Conservation (phyloP, 2,329 filamentous ascomycete genomes). For the Zopfia rhizophila region DNA sequence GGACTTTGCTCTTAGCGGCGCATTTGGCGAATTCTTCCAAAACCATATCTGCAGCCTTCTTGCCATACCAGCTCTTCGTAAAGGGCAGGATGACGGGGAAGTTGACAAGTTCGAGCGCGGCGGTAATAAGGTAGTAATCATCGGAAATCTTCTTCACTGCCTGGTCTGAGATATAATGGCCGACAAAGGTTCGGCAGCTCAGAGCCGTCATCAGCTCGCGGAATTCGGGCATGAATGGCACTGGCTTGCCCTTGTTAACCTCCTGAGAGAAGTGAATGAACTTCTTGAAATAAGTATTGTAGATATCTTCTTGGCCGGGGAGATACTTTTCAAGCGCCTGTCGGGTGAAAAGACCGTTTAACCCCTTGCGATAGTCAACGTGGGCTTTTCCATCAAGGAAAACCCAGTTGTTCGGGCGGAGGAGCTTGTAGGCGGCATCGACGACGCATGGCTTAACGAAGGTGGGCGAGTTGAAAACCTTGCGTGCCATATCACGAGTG, state of each 20-base stretch:
- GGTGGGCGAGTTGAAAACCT: constrained; percentile 90
- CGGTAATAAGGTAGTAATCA: constrained; percentile 96
- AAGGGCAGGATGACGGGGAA: constrained; percentile 95
- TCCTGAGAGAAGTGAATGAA: constrained; percentile 77
- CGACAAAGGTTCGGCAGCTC: constrained; percentile 92
- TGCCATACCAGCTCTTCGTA: constrained; percentile 95
- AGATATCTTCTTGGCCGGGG: constrained; percentile 89
- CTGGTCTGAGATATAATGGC: constrained; percentile 90
- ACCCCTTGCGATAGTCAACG: constrained; percentile 93
- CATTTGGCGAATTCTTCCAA: constrained; percentile 88
- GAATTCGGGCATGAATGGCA: constrained; percentile 89
- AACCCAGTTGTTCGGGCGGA: constrained; percentile 91
- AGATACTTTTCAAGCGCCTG: constrained; percentile 86
- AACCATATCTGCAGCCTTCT: constrained; percentile 92
- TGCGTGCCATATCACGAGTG: constrained; percentile 90
- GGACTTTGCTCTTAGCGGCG: constrained; percentile 88
- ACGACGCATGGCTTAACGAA: constrained; percentile 96
- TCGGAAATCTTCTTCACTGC: constrained; percentile 91
- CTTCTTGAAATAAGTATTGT: constrained; percentile 81
- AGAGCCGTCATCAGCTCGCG: constrained; percentile 94
- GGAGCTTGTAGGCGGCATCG: constrained; percentile 91
- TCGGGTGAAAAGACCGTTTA: constrained; percentile 93
- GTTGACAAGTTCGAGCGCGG: constrained; percentile 94
- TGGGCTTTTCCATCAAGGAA: constrained; percentile 95
- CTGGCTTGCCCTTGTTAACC: constrained; percentile 73